These are phyloP conservation scores for Exophiala sp. DNA, from an alignment of 2,329 filamentous ascomycete genomes.

Conservation along the genomic window DNA sequence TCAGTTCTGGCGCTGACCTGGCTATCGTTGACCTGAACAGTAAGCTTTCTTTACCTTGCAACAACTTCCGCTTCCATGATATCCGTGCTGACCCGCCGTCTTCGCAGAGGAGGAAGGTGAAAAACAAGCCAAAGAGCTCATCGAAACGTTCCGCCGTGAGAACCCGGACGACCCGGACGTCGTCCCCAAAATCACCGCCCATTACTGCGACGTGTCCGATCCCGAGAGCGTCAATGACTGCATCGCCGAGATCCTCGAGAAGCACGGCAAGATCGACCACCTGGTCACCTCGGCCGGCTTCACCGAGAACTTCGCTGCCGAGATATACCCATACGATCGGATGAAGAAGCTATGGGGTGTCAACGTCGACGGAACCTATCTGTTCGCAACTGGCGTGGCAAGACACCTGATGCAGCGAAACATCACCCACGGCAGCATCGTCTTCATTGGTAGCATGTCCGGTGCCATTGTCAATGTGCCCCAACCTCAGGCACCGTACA, in stretches of 20 bases:
- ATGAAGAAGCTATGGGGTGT: slow-evolving; percentile 92
- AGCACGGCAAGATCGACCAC: slow-evolving; percentile 80
- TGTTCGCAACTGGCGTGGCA: slow-evolving; percentile 36
- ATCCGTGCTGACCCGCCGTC: too few species aligned
- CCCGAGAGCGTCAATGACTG: slow-evolving; percentile 70
- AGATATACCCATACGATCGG: slow-evolving; percentile 82
- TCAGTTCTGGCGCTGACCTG: slow-evolving; percentile 79
- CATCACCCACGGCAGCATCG: slow-evolving; percentile 64
- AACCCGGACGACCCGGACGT: slow-evolving; percentile 62
- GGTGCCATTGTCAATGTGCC: slow-evolving; percentile 91
- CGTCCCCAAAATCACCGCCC: slow-evolving; percentile 76
- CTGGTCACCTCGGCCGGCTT: slow-evolving; percentile 95
- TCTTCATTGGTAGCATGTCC: slow-evolving; percentile 94
- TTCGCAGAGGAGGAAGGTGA: slow-evolving; percentile 72
- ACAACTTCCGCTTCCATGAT: too few species aligned
- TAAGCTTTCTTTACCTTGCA: too few species aligned
- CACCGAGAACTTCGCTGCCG: slow-evolving; percentile 90
- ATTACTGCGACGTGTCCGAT: slow-evolving; percentile 81
- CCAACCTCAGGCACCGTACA: slow-evolving; percentile 89
- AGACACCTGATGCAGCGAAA: slow-evolving; percentile 77
- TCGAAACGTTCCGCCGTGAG: slow-evolving; percentile 60
- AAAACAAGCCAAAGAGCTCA: slow-evolving; percentile 65
- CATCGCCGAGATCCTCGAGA: slow-evolving; percentile 61
- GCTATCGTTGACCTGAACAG: slow-evolving; percentile 93
- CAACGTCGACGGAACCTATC: slow-evolving; percentile 62